A percentile compares a stretch with the other conserved stretches of the same genome.
Evolutionary conservation across 192 early-diverging fungal species (phyloP).

Genomic region (Diversispora eburnea): DNA sequence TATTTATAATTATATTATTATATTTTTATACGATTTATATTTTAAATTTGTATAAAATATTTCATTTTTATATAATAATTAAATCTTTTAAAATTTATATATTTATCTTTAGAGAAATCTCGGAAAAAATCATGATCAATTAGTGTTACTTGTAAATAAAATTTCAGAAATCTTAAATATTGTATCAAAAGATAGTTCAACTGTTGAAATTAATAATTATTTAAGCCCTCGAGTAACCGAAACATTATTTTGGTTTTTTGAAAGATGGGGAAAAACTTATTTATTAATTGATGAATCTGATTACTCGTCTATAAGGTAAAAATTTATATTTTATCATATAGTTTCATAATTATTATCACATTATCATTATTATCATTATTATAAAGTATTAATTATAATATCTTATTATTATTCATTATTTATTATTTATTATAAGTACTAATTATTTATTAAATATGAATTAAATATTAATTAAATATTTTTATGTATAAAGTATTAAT

Average conservation of each 20-base stretch:
- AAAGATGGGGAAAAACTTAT: conserved; percentile 71
- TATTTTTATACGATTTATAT: too few relatives aligned
- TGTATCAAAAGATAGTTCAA: conserved; percentile 49
- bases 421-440: too few relatives aligned
- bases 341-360: not conserved
- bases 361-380: too few relatives aligned
- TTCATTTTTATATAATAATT: too few relatives aligned
- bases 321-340: not conserved
- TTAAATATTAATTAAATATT: not conserved
- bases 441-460: too few relatives aligned
- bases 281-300: conserved; percentile 59
- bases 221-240: conserved; percentile 70
- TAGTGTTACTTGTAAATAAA: conserved; percentile 46
- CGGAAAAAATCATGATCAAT: conserved; percentile 40
- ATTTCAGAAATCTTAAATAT: conserved; percentile 52
- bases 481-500: conserved; percentile 38
- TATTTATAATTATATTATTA: too few relatives aligned
- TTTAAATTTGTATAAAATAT: too few relatives aligned
- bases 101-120: conserved; percentile 4
- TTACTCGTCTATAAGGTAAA: conserved; percentile 56
- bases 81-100: too few relatives aligned
- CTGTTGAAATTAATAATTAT: conserved; percentile 37
- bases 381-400: not conserved
- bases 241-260: conserved; percentile 70
- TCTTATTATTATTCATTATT: too few relatives aligned